Evolutionary conservation across 352 stramenopile species (phyloP), one percentile per base, ranked within the genome.

Genomic region (Globisporangium cederbergense): DNA sequence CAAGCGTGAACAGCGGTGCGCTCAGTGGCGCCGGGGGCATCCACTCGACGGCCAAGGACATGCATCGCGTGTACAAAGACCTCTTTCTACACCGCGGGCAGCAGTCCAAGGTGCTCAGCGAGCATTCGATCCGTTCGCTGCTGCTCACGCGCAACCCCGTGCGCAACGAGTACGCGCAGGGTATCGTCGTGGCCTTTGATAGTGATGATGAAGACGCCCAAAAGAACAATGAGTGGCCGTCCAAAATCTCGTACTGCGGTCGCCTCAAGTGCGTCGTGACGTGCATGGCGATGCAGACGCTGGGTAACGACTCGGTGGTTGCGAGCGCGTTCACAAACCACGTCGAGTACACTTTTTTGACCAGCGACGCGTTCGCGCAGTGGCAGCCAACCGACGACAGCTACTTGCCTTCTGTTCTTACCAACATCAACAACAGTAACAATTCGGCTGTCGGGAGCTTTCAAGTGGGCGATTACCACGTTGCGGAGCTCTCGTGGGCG

Each of bases 11-110:
- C 57, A 72, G 64, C 52, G 77, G 43, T 34, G 73, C 65, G 13
- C 60, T 70, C 25, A 78, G 64, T 52, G 75, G 70, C 2, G 56
- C 77, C 0, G 65, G 78, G 10, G 81, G 81, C 0, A 46, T 90
- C 3, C 68, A 77, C 32, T 86, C 77, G 18, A 87, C 77, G 1
- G 63, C 64, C 9, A 77, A 83, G 16, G 81, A 88, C 51, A 88
- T 88, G 77, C 77, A 88, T 55, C 73, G 70, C 42, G 70, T 83
- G 54, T 90, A 86, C 63, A 67, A 72, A n/a, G 81, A 90, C 50
- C 68, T 90, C 3, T 88, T 90, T 28, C 66, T 80, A 34, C 60
- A 71, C 7, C 71, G 65, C 16, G 81, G 78, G 0, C 52, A 42
- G 10, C 38, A 73, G 1, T 90, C 78, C 2, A 85, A 79, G 42